A percentile compares a stretch with the other conserved stretches of the same genome.
Evolutionary conservation across 257 asterid species (phyloP).

Genomic region (Ligustrum vulgare): DNA sequence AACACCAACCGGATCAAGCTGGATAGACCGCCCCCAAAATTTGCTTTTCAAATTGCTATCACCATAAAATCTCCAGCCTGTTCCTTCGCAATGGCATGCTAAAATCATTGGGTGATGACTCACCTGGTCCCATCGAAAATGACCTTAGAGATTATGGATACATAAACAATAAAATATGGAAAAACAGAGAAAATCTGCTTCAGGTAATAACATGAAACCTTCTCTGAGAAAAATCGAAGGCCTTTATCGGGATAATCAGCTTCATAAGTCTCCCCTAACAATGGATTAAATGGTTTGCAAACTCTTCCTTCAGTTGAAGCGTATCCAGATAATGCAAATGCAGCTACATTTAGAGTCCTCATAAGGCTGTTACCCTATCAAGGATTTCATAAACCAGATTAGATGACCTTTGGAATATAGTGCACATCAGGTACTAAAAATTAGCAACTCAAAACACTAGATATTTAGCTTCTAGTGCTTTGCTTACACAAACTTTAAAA

Average conservation of each 20-base stretch:
- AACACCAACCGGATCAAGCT: conserved; percentile 87
- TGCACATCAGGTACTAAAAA: conserved; percentile 26
- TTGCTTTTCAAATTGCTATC: conserved; percentile 96
- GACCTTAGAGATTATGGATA: not conserved
- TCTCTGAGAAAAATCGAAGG: conserved; percentile 83
- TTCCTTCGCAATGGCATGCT: conserved; percentile 97
- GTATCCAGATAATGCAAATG: conserved; percentile 97
- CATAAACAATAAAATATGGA: not conserved
- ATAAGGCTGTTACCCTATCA: conserved; percentile 86
- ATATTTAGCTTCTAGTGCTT: not conserved
- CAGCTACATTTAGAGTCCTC: conserved; percentile 94
- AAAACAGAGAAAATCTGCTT: conserved; percentile 12
- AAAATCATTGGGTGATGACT: conserved; percentile 98
- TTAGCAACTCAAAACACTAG: not conserved
- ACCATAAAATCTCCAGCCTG: conserved; percentile 89
- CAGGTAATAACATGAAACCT: conserved; percentile 46
- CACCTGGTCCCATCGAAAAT: conserved; percentile 56
- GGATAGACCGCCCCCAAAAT: conserved; percentile 99
- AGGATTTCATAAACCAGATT: conserved; percentile 17
- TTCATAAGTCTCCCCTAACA: conserved; percentile 96
- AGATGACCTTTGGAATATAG: not conserved
- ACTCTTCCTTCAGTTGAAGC: conserved; percentile 92
- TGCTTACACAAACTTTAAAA: not conserved
- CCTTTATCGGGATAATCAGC: conserved; percentile 97
- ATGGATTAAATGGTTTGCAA: conserved; percentile 97